Evolutionary conservation across 345 rosid species (phyloP).

Genomic region (Clarkia xantiana): DNA sequence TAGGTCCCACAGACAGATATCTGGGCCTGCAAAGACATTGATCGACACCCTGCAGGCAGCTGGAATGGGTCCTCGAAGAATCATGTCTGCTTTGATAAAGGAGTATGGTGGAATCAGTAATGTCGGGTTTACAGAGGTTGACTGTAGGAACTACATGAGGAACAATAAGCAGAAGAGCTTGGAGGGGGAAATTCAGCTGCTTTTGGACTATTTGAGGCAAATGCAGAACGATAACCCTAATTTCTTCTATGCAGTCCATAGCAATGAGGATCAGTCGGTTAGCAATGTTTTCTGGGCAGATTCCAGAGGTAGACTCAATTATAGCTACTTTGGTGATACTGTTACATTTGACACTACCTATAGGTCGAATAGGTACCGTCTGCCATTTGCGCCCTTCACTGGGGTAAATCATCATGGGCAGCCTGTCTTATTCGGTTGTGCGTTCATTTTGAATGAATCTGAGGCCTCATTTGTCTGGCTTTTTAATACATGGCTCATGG

Average conservation of each 20-base stretch:
- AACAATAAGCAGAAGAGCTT: conserved; percentile 32
- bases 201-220: conserved; percentile 39
- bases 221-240: conserved; percentile 27
- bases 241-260: conserved; percentile 38
- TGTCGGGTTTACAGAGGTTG: conserved; percentile 38
- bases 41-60: conserved; percentile 42
- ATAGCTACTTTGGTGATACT: conserved; percentile 38
- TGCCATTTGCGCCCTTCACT: conserved; percentile 45
- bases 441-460: conserved; percentile 31
- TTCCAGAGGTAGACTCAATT: conserved; percentile 27
- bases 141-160: conserved; percentile 41
- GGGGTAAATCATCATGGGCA: conserved; percentile 57
- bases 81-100: conserved; percentile 34
- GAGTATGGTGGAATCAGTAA: conserved; percentile 41
- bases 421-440: conserved; percentile 46
- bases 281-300: conserved; percentile 46
- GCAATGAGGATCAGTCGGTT: conserved; percentile 21
- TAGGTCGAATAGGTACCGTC: conserved; percentile 30
- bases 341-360: conserved; percentile 39
- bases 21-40: conserved; percentile 35
- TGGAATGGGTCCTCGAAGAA: conserved; percentile 36
- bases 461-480: conserved; percentile 41
- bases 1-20: conserved; percentile 35
- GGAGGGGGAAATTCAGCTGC: conserved; percentile 27
- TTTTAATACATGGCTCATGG: conserved; percentile 33